Base-by-base conservation (phyloP, 75 land plant genomes). In the Gnetum montanum region DNA sequence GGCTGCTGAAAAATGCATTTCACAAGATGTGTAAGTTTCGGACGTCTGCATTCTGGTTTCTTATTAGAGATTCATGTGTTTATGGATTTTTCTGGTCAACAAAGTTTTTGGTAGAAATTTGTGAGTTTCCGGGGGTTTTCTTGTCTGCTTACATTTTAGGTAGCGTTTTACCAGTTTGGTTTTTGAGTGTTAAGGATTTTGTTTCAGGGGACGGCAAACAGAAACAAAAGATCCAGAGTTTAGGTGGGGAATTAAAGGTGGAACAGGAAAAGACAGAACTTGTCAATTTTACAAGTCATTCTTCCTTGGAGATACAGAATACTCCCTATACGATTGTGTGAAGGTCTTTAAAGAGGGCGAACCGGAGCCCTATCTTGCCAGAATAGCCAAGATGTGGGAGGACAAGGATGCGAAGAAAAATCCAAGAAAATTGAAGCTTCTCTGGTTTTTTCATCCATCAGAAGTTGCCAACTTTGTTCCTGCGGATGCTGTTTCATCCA, bases 331-430 rank as follows among this genome's bases (percentile, higher is more conserved):
- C 58, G 90, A 86, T 30, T 61, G 60, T 60, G 80, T 76, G 3
- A 71, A 82, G 28, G 31, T 82, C 18, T 73, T 48, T 43, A 59
- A 70, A 29, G 67, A 67, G 24, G 68, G 51, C 7, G 78, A 60
- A 29, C 13, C 35, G 16, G 74, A 77, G 50, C 88, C 88, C 16
- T 72, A 74, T 31, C 67, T 88, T 34, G 93, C 82, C 4, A 83
- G 80, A 50, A 67, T 88, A n/a, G 35, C 80, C 26, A 77, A 80
- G 31, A 77, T 84, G 25, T 84, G 81, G 84, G 72, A 77, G 59
- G 46, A 65, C 34, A 16, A 27, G 7, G n/a, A n/a, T n/a, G n/a
- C n/a, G n/a, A 36, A 34, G 22, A 3, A 13, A 13, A 59, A 44
- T 8, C 57, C 60, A 67, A 83, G 67, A 69, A 80, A 36, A 45